phyloP scores from a whole-genome alignment of 257 asterid genomes.

The Lithospermum erythrorhizon region DNA sequence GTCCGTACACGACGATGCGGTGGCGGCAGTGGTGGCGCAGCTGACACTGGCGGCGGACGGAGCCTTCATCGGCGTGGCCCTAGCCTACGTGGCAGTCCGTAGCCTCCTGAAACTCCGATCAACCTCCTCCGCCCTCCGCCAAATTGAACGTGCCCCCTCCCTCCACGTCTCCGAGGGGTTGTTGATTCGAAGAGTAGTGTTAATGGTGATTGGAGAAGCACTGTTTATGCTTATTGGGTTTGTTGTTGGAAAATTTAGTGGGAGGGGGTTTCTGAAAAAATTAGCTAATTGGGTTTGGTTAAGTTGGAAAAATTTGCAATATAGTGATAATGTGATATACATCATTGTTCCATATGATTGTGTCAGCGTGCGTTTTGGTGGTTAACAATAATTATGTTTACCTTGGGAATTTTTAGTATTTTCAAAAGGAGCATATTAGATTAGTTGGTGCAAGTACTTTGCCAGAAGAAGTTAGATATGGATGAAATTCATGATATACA shows the following conservation, averaged over 20 bases:
- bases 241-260: too few species aligned
- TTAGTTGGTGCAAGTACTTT: slow-evolving; percentile 9
- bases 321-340: not conserved
- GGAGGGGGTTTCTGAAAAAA: too few species aligned
- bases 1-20: slow-evolving; percentile 77
- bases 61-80: slow-evolving; percentile 58
- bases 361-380: not conserved
- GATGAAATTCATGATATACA: slow-evolving; percentile 89
- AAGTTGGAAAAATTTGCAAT: too few species aligned
- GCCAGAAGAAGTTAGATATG: slow-evolving; percentile 78
- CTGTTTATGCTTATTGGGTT: too few species aligned
- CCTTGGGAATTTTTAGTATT: not conserved
- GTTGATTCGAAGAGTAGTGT: slow-evolving; percentile 53
- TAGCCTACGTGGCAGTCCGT: slow-evolving; percentile 65
- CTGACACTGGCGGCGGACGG: slow-evolving; percentile 65
- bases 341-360: not conserved
- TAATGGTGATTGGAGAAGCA: slow-evolving; percentile 42
- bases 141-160: slow-evolving; percentile 49
- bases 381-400: not conserved
- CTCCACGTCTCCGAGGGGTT: slow-evolving; percentile 53
- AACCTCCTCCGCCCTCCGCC: slow-evolving; percentile 52
- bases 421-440: not conserved
- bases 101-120: slow-evolving; percentile 41
- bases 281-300: too few species aligned
- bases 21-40: slow-evolving; percentile 44